Evolutionary conservation across 1,139 yeast genomes (phyloP).

Genomic region (Yamadazyma diospyri): DNA sequence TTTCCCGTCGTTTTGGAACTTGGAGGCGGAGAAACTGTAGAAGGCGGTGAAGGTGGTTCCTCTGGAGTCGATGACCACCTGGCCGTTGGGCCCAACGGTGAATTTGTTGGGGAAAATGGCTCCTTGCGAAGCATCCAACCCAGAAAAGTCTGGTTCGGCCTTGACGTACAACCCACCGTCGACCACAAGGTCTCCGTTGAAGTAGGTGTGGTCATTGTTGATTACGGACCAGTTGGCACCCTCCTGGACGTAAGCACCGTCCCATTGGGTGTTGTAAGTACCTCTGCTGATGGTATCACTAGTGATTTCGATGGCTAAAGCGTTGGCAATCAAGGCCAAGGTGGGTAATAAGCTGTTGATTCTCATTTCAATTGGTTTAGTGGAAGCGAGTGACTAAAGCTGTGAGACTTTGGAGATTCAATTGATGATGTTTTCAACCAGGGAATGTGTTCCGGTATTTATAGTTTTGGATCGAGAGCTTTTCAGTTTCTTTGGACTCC

Average conservation of each 20-base stretch:
- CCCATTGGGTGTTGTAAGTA: slow-evolving; percentile 19
- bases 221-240: slow-evolving; percentile 30
- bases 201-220: slow-evolving; percentile 22
- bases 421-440: slow-evolving; percentile 5
- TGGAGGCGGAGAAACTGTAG: slow-evolving; percentile 15
- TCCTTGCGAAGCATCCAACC: slow-evolving; percentile 17
- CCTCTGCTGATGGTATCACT: slow-evolving; percentile 18
- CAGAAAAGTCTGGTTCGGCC: slow-evolving; percentile 14
- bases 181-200: slow-evolving; percentile 15
- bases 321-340: slow-evolving; percentile 16
- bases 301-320: slow-evolving; percentile 14
- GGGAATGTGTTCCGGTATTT: slow-evolving; percentile 3
- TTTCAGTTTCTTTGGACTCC: no score
- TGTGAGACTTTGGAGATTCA: background rate
- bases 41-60: slow-evolving; percentile 18
- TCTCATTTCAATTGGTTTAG: slow-evolving; percentile 11
- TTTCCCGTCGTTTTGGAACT: slow-evolving; percentile 12
- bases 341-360: slow-evolving; percentile 14
- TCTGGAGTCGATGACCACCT: slow-evolving; percentile 15
- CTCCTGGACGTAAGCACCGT: slow-evolving; percentile 23
- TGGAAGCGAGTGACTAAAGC: slow-evolving; percentile 9
- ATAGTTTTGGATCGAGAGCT: slow-evolving; percentile 7
- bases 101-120: slow-evolving; percentile 12
- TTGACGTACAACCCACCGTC: slow-evolving; percentile 17
- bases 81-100: slow-evolving; percentile 14